Percentiles rank a stretch among this genome's conserved stretches.
Conservation (phyloP, 2,329 filamentous ascomycete genomes). For the Apiospora saccharicola region DNA sequence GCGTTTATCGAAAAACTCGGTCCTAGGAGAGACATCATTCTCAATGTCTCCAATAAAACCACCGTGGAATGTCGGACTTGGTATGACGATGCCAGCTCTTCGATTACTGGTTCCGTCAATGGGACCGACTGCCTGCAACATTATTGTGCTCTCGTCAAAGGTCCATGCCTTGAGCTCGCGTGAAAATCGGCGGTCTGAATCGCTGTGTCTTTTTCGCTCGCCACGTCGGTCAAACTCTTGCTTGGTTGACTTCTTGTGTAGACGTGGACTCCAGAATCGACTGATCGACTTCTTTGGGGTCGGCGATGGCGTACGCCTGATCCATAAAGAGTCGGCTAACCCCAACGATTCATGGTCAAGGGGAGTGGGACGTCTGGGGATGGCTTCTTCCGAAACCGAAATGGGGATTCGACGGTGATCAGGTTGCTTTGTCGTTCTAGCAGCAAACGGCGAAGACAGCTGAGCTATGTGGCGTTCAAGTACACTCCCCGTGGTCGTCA, state of each 20-base stretch:
- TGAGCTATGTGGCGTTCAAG: conserved; percentile 40
- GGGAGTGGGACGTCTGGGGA: conserved; percentile 23
- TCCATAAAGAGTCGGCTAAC: conserved; percentile 42
- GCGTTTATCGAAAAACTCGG: conserved; percentile 3
- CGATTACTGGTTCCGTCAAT: neutral
- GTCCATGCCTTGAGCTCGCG: conserved; percentile 16
- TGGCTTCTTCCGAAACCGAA: conserved; percentile 27
- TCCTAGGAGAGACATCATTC: neutral
- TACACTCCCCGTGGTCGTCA: conserved; percentile 42
- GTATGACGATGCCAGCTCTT: neutral
- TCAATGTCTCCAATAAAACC: neutral
- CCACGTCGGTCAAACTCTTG: neutral
- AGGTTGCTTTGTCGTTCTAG: neutral
- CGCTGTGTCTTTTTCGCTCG: conserved; percentile 21
- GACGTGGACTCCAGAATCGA: conserved; percentile 35
- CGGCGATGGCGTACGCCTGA: conserved; percentile 41
- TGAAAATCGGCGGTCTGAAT: conserved; percentile 19
- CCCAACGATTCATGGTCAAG: conserved; percentile 31
- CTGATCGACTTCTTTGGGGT: conserved; percentile 27
- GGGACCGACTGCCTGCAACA: neutral
- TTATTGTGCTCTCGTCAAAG: neutral
- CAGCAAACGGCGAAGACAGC: conserved; percentile 34
- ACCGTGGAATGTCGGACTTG: neutral
- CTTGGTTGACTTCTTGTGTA: conserved; percentile 28
- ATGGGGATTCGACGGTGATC: conserved; percentile 19